Evolutionary conservation across 495 filamentous ascomycete species (phyloP), one percentile per base, ranked within the genome.

Genomic region (Lepidopterella palustris): DNA sequence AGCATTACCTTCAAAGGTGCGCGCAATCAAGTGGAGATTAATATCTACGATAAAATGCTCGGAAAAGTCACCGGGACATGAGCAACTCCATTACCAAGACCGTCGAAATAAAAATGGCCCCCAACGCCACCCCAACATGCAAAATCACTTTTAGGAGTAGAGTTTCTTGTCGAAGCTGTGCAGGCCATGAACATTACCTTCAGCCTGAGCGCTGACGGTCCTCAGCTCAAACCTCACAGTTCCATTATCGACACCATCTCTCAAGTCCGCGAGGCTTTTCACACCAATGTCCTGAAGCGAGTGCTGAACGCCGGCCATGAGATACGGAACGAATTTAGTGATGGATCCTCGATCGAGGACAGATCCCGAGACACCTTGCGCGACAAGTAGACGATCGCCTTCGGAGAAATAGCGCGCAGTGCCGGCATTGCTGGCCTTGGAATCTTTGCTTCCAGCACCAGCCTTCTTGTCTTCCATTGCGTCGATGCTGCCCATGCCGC

Each of bases 81-180:
- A n/a, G n/a, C n/a, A n/a, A n/a, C n/a, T n/a, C n/a, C n/a, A n/a
- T n/a, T n/a, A n/a, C n/a, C n/a, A n/a, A n/a, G n/a, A n/a, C n/a
- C n/a, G n/a, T n/a, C n/a, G n/a, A n/a, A n/a, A n/a, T n/a, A n/a
- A n/a, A n/a, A n/a, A n/a, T n/a, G n/a, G n/a, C 47, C 45, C 6
- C 5, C 47, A 50, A 50, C 47, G 47, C 47, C 47, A 26, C 15
- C 26, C 47, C 20, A 24, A 25, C 18, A 42, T 11, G 3, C 21
- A 50, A 26, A 50, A 24, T 50, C 15, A 50, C 15, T 50, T 50
- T 50, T 87, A 96, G 60, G 90, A 88, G 74, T 96, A 98, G 61
- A 99, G 86, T 79, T 97, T 99, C 86, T 97, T 99, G 78, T 96
- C 95, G 73, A 93, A 97, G 73, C 87, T 93, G 77, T 97, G 89